These are phyloP conservation scores for Cunninghamia lanceolata DNA, from an alignment of 75 land plant species.

Conservation along the genomic window DNA sequence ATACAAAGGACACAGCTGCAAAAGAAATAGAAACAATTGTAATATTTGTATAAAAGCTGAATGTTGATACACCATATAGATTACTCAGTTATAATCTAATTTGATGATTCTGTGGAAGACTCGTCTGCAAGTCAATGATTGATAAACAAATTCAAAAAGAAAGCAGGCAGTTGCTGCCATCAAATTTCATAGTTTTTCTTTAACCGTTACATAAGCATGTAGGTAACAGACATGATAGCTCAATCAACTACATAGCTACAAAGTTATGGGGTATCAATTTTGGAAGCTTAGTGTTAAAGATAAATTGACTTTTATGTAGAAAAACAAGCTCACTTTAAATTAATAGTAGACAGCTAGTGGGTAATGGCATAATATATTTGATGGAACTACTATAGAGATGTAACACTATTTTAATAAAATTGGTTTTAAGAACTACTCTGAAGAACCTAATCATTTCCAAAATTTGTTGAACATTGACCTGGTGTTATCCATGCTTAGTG, in stretches of 20 bases:
- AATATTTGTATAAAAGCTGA: background rate
- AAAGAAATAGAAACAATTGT: conserved; percentile 3
- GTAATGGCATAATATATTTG: background rate
- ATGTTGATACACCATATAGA: background rate
- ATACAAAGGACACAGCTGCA: conserved; percentile 93
- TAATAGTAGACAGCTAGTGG: too few species aligned
- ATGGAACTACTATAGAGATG: background rate
- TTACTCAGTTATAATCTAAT: background rate
- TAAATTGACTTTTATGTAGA: background rate
- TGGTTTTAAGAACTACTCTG: background rate
- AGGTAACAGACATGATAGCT: background rate
- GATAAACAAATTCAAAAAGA: background rate
- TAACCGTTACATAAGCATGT: background rate
- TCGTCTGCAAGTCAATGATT: background rate
- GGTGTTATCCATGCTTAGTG: background rate
- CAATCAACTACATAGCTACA: background rate
- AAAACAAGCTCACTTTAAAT: background rate
- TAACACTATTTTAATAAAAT: background rate
- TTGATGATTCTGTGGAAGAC: background rate
- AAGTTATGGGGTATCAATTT: background rate
- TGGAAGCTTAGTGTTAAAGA: background rate
- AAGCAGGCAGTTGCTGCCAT: background rate
- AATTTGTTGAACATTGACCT: background rate
- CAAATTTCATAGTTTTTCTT: background rate
- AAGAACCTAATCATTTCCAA: background rate